A percentile compares a stretch with the other conserved stretches of the same genome.
These are phyloP conservation scores for Neofusicoccum parvum DNA, from an alignment of 2,329 filamentous ascomycete genomes.

Conservation along the genomic window DNA sequence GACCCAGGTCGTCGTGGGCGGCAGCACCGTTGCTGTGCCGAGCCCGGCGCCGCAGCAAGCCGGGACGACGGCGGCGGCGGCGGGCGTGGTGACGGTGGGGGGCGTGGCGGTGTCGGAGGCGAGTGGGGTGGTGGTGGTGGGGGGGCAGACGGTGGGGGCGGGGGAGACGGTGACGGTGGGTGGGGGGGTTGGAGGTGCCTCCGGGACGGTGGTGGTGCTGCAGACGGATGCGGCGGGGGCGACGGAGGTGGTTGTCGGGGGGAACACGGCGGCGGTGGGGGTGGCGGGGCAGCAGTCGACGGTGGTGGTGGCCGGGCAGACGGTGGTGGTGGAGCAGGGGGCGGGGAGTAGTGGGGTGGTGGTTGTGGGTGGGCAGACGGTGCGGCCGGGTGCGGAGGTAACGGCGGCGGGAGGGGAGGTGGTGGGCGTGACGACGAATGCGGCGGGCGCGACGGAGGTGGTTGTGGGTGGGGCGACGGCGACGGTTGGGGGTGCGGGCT, in stretches of 20 bases:
- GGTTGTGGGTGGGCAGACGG: not conserved
- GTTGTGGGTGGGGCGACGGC: not conserved
- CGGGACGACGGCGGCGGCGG: not conserved
- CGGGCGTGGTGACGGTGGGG: not conserved
- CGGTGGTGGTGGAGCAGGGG: no score
- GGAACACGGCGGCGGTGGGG: no score
- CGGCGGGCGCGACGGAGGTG: not conserved
- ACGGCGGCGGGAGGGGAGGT: not conserved
- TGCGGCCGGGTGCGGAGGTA: not conserved
- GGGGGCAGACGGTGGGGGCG: no score
- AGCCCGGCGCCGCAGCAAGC: not conserved
- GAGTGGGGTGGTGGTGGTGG: no score
- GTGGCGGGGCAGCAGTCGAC: no score
- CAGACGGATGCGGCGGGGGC: no score
- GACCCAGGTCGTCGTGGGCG: not conserved
- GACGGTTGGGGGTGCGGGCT: not conserved
- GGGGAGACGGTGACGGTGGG: no score
- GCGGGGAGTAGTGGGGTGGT: not conserved
- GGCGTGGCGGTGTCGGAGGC: no score
- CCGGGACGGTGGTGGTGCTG: no score
- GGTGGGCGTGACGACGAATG: not conserved
- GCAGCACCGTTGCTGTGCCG: not conserved
- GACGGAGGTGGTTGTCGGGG: no score
- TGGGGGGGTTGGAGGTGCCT: no score
- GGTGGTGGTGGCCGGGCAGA: not conserved